Percentiles rank a stretch among this genome's conserved stretches.
phyloP scores from a whole-genome alignment of 2,329 filamentous ascomycete genomes.

The Aureobasidium subglaciale region DNA sequence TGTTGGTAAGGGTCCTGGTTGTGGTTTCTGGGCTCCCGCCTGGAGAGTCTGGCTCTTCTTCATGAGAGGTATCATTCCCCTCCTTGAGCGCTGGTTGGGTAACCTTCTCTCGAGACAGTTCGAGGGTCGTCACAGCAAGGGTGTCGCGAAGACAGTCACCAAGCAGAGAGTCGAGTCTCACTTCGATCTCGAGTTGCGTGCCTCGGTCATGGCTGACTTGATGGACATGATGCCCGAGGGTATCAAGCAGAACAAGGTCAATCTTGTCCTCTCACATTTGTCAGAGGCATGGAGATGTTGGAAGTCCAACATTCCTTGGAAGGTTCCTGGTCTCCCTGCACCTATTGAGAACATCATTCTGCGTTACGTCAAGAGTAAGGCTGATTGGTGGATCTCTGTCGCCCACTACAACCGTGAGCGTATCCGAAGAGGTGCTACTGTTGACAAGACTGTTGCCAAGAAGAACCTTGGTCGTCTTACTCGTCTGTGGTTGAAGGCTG shows the following conservation, averaged over 20 bases:
- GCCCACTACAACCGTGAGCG: constrained; percentile 98
- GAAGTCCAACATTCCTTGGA: constrained; percentile 99
- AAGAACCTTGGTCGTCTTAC: constrained; percentile 96
- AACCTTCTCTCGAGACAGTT: constrained; percentile 96
- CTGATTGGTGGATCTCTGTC: constrained; percentile 99
- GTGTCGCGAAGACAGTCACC: constrained; percentile 96
- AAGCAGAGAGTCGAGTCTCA: constrained; percentile 99
- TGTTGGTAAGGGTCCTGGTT: constrained; percentile 94
- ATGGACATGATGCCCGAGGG: constrained; percentile 99
- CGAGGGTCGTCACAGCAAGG: constrained; percentile 96
- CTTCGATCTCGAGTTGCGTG: constrained; percentile 92
- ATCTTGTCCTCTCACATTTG: constrained; percentile 92
- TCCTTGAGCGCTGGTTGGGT: constrained; percentile 94
- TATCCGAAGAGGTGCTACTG: constrained; percentile 90
- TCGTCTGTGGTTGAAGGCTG: constrained; percentile 91
- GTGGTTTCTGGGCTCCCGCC: constrained; percentile 97
- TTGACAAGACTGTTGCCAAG: constrained; percentile 98
- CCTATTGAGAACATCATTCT: constrained; percentile 98
- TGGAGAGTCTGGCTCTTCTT: constrained; percentile 99
- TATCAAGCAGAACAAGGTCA: constrained; percentile 99
- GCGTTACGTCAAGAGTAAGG: constrained; percentile 97
- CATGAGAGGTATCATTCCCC: constrained; percentile 94
- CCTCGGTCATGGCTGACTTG: constrained; percentile 96
- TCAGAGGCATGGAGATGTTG: constrained; percentile 99
- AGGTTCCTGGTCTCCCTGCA: constrained; percentile 90